These are phyloP conservation scores for Mycocentrospora acerina DNA, from an alignment of 2,329 filamentous ascomycete genomes.

Conservation along the genomic window DNA sequence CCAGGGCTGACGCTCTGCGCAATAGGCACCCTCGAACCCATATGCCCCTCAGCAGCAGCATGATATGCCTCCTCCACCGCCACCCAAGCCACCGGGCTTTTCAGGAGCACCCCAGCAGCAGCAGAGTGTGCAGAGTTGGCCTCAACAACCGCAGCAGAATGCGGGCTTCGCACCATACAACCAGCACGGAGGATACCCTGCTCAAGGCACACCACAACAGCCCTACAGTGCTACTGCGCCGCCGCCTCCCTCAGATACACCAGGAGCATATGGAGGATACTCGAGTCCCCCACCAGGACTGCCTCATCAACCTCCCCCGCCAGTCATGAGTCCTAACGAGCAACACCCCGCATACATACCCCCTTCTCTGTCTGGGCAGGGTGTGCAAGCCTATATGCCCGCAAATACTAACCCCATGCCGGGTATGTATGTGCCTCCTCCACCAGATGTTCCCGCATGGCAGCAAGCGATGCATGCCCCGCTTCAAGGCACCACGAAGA, in stretches of 20 bases:
- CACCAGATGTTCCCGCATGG: conserved; percentile 41
- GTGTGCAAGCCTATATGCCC: conserved; percentile 36
- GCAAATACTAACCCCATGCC: conserved; percentile 39
- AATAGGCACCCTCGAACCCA: conserved; percentile 8
- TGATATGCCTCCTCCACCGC: conserved; percentile 39
- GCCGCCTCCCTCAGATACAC: conserved; percentile 31
- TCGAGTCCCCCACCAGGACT: conserved; percentile 19
- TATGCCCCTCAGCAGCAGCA: conserved; percentile 27
- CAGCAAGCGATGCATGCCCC: conserved; percentile 40
- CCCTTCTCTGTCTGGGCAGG: conserved; percentile 35
- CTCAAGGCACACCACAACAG: conserved; percentile 20
- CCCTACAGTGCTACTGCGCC: conserved; percentile 31
- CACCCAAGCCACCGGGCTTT: conserved; percentile 39
- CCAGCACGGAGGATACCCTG: conserved; percentile 30
- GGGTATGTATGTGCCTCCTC: conserved; percentile 39
- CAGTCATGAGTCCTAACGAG: conserved; percentile 33
- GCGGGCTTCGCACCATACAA: conserved; percentile 19
- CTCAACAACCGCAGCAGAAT: conserved; percentile 22
- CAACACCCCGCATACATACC: conserved; percentile 37
- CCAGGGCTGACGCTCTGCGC: neutral
- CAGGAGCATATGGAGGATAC: conserved; percentile 30
- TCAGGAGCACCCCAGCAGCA: conserved; percentile 25
- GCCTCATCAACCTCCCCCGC: conserved; percentile 20
- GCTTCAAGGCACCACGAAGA: conserved; percentile 31
- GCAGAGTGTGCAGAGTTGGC: conserved; percentile 15